Base-by-base conservation (phyloP, 176 grass and related monocot species). In the Oropetium thomaeum region DNA sequence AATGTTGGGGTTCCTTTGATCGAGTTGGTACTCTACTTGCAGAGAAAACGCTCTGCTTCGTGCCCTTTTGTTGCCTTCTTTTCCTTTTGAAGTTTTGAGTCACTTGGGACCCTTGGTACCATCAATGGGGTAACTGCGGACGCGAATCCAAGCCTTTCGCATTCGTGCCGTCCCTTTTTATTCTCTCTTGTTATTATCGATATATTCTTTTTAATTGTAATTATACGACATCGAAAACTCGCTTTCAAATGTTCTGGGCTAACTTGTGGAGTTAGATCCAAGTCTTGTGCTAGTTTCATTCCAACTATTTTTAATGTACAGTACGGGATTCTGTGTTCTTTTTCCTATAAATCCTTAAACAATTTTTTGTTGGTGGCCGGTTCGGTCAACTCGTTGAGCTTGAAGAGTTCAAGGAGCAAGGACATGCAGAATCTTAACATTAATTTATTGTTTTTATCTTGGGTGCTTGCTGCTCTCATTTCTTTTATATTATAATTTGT, bases 371-470 rank as follows among this genome's bases (percentile, higher is more conserved):
- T 82, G 40, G 48, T 78, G 75, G 52, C 22, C 35, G n/a, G 29
- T 83, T 53, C 42, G 79, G 86, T 88, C 81, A 83, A 88, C 86
- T 84, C 69, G 62, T 12, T 45, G 80, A 78, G 58, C 85, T n/a
- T 14, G 80, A 88, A 71, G 23, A 62, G 69, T 83, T 88, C 80
- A 79, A 88, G n/a, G n/a, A 48, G 55, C 45, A 31, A 84, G 79
- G 80, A 79, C 70, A 39, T 37, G 45, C 37, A 69, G 81, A 88
- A 88, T 75, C 81, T 80, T 79, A 63, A 54, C 14, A 62, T 37
- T 38, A 63, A 3, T 79, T 75, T 83, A 55, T 55, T 63, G 19
- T 43, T 86, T 69, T 11, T 43, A 64, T 62, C 55, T 63, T 75
- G 75, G 67, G 66, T 26, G 40, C 25, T 31, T 83, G 65, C 54